These are phyloP conservation scores for Tuber microsphaerosporum DNA, from an alignment of 495 filamentous ascomycete genomes.

Conservation along the genomic window DNA sequence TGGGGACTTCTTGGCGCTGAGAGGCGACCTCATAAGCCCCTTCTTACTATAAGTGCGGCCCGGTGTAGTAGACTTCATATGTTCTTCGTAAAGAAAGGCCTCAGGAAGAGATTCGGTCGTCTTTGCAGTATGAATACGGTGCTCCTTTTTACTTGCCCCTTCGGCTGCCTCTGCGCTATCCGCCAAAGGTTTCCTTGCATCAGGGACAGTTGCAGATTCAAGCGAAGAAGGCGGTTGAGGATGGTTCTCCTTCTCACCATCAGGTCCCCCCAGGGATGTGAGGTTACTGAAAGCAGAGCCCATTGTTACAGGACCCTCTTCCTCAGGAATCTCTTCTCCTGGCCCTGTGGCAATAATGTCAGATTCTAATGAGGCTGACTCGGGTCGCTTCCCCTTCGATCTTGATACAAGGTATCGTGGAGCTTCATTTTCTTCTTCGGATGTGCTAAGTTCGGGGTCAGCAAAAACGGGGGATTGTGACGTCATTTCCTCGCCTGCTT, in stretches of 20 bases:
- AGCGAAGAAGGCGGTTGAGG: background rate
- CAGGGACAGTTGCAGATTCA: background rate
- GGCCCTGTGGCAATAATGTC: constrained; percentile 8
- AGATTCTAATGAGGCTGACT: background rate
- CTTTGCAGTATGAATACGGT: background rate
- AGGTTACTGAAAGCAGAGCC: background rate
- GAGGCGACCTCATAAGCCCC: constrained; percentile 5
- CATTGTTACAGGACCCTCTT: background rate
- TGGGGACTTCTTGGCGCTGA: constrained; percentile 3
- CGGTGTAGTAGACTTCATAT: constrained; percentile 32
- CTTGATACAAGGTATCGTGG: background rate
- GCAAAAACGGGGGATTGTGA: constrained; percentile 8
- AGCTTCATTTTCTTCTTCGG: constrained; percentile 15
- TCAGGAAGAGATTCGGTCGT: constrained; percentile 22
- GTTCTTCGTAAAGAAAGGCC: constrained; percentile 36
- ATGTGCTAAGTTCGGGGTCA: constrained; percentile 14
- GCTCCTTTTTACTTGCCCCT: background rate
- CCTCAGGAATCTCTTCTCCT: constrained; percentile 8
- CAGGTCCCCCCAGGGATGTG: background rate
- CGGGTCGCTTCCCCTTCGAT: constrained; percentile 9
- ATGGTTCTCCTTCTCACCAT: constrained; percentile 12
- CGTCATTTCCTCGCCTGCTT: background rate
- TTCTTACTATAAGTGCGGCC: constrained; percentile 29
- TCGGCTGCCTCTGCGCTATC: background rate
- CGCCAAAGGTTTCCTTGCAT: background rate